Conservation (phyloP, 2,329 filamentous ascomycete species). For the Balansia obtecta region DNA sequence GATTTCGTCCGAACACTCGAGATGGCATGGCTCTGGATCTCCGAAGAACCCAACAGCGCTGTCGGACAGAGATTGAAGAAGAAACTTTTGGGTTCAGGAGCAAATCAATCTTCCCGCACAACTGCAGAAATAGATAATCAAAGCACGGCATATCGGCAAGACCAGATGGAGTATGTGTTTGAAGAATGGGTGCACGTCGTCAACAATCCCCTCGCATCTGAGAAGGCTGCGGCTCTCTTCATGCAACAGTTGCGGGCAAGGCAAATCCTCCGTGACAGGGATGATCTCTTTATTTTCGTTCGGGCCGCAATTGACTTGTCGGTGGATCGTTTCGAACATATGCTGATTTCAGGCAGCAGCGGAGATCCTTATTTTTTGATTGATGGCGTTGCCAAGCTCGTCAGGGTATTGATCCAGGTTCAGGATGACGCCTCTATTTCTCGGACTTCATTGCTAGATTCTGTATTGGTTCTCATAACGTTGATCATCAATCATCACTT, state of each 20-base stretch:
- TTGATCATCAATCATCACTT: conserved; percentile 80
- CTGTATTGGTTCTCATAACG: conserved; percentile 63
- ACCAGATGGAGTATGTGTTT: conserved; percentile 90
- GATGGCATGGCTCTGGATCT: conserved; percentile 69
- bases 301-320: conserved; percentile 71
- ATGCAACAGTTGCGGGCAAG: conserved; percentile 71
- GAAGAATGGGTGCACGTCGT: conserved; percentile 85
- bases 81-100: conserved; percentile 35
- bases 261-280: conserved; percentile 58
- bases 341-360: conserved; percentile 47
- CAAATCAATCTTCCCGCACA: conserved; percentile 26
- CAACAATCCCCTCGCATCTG: conserved; percentile 63
- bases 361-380: conserved; percentile 46
- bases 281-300: conserved; percentile 70
- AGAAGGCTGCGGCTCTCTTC: conserved; percentile 62
- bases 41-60: conserved; percentile 53
- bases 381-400: conserved; percentile 73
- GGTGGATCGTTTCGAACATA: conserved; percentile 64
- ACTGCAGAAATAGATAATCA: conserved; percentile 39
- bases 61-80: conserved; percentile 60
- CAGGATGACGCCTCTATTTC: conserved; percentile 51
- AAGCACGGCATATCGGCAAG: conserved; percentile 41
- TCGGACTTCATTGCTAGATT: conserved; percentile 63
- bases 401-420: conserved; percentile 63
- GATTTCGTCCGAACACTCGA: conserved; percentile 79